These are phyloP conservation scores for Thalassiosira sp. DNA, from an alignment of 352 stramenopile genomes.

Conservation along the genomic window DNA sequence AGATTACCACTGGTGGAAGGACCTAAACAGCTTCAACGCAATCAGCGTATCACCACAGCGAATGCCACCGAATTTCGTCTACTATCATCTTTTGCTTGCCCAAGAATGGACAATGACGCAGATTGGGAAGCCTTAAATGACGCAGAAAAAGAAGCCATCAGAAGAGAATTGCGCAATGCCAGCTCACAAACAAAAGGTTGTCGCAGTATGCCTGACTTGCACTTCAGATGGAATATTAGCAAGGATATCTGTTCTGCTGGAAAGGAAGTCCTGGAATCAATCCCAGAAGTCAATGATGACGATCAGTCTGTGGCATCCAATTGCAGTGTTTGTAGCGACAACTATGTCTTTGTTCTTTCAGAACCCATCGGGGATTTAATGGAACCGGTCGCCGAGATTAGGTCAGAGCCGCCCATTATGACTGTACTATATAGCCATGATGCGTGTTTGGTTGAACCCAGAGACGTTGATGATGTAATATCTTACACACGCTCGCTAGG, in stretches of 20 bases:
- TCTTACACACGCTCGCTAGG: slow-evolving; percentile 56
- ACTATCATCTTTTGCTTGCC: slow-evolving; percentile 60
- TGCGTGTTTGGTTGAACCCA: slow-evolving; percentile 53
- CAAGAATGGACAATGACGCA: slow-evolving; percentile 68
- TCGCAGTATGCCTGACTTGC: slow-evolving; percentile 50
- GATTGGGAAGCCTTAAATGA: slow-evolving; percentile 65
- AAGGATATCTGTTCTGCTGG: slow-evolving; percentile 38
- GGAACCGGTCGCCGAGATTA: slow-evolving; percentile 7
- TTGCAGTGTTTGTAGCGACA: slow-evolving; percentile 62
- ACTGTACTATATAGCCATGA: slow-evolving; percentile 59
- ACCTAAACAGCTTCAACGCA: slow-evolving; percentile 4
- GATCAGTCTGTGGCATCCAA: slow-evolving; percentile 40
- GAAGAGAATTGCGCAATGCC: slow-evolving; percentile 22
- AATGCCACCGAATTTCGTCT: slow-evolving; percentile 54
- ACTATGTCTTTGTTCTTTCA: slow-evolving; percentile 72
- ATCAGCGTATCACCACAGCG: slow-evolving; percentile 20
- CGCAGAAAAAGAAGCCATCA: slow-evolving; percentile 37
- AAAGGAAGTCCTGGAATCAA: slow-evolving; percentile 38
- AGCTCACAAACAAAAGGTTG: slow-evolving; percentile 8
- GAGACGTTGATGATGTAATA: slow-evolving; percentile 74
- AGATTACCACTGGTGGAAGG: slow-evolving; percentile 52
- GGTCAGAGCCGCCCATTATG: slow-evolving; percentile 58
- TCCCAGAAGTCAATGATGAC: slow-evolving; percentile 43
- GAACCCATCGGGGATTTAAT: slow-evolving; percentile 43
- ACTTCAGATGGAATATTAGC: slow-evolving; percentile 69